Evolutionary conservation across 108 stramenopile genomes (phyloP), one percentile per base, ranked within the genome.

Genomic region (Cylindrotheca closterium): DNA sequence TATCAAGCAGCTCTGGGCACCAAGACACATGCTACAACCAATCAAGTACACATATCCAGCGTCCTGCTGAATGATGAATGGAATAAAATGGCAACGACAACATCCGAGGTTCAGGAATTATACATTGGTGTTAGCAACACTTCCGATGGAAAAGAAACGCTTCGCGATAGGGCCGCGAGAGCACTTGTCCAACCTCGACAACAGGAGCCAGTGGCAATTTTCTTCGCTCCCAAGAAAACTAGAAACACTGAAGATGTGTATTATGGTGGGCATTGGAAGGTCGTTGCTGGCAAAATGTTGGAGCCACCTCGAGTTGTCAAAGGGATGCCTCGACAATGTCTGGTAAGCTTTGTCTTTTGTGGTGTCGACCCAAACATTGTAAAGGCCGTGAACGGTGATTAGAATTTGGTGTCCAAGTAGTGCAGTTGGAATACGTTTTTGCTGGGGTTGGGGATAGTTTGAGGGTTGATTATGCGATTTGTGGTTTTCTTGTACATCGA

Each of bases 241-340:
- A 31, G 15, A 4, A 26, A 26, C 12, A 45, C 58, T 19, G 26
- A 19, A 5, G 49, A 60, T 30, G 30, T 69, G 7, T 69, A 34
- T 31, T 69, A 69, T 31, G 58, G 51, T 8, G 68, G 68, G 18
- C 68, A 69, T 33, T 69, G 58, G 68, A 49, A 34, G 33, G 68
- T 69, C 3, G 10, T 42, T 18, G 58, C 56, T 52, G 68, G 68
- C 0, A 60, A 69, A 28, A 69, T 55, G 68, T 30, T 69, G 29
- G 10, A 52, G 34, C 68, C 68, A 33, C 68, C 68, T 24, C 34
- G 26, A 8, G 8, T 27, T 3, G 51, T 69, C 19, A 69, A 69
- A 37, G 68, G 68, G 4, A 55, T 51, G 28, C 49, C 32, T 3
- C 48, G 68, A 30, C 68, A 69, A 56, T 60, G 51, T 42, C 31